Evolutionary conservation across 2,329 filamentous ascomycete genomes (phyloP).

Genomic region (Aspergillus ochraceus): DNA sequence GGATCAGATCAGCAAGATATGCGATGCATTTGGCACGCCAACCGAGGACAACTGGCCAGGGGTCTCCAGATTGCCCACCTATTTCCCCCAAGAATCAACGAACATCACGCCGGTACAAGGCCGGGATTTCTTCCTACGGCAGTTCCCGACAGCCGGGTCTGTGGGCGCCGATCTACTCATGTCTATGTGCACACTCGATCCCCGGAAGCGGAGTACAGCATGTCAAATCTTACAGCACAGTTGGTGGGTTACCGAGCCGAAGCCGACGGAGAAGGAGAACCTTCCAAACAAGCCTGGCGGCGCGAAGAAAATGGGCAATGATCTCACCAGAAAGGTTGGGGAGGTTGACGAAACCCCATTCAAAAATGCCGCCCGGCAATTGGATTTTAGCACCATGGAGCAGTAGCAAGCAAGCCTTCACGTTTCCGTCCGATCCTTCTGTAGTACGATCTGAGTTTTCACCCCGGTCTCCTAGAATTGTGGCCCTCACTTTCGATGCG

Average conservation of each 20-base stretch:
- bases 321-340: conserved; percentile 75
- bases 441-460: neutral
- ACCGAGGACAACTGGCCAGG: conserved; percentile 96
- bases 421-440: neutral
- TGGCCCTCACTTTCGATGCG: no score
- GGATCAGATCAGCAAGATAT: conserved; percentile 81
- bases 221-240: conserved; percentile 74
- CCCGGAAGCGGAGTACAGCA: conserved; percentile 78
- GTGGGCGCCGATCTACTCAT: conserved; percentile 87
- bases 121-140: conserved; percentile 69
- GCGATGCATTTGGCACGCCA: conserved; percentile 81
- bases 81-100: conserved; percentile 66
- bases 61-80: conserved; percentile 76
- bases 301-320: conserved; percentile 74
- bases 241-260: conserved; percentile 84
- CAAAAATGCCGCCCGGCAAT: conserved; percentile 76
- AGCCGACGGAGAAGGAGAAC: conserved; percentile 77
- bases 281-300: conserved; percentile 76
- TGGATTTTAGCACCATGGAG: conserved; percentile 66
- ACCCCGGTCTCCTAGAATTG: no score
- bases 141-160: conserved; percentile 77
- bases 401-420: neutral
- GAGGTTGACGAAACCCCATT: conserved; percentile 64
- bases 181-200: conserved; percentile 81
- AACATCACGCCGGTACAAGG: conserved; percentile 60